phyloP scores from a whole-genome alignment of 2,329 filamentous ascomycete species.

The Acephala macrosclerotiorum region DNA sequence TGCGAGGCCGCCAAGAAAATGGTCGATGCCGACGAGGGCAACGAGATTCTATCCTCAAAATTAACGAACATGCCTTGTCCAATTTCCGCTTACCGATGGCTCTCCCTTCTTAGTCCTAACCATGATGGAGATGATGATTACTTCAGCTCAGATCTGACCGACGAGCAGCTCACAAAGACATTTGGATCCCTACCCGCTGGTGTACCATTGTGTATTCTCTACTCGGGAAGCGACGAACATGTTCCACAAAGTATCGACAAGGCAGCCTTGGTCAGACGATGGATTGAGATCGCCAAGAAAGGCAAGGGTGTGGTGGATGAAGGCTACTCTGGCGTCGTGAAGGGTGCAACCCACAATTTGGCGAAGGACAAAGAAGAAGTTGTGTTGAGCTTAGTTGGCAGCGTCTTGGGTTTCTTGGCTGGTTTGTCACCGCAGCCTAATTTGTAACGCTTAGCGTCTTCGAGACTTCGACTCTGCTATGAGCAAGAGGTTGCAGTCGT shows the following conservation, averaged over 20 bases:
- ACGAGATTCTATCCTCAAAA: slow-evolving; percentile 52
- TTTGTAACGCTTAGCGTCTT: slow-evolving; percentile 8
- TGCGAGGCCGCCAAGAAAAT: slow-evolving; percentile 50
- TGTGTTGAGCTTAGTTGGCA: slow-evolving; percentile 55
- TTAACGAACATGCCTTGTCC: slow-evolving; percentile 47
- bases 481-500: no score
- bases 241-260: slow-evolving; percentile 57
- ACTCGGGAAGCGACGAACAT: slow-evolving; percentile 58
- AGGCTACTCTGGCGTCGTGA: slow-evolving; percentile 54
- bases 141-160: slow-evolving; percentile 68
- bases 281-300: slow-evolving; percentile 52
- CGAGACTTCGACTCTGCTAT: neutral
- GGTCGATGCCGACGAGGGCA: slow-evolving; percentile 50
- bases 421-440: slow-evolving; percentile 23
- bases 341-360: slow-evolving; percentile 58
- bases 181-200: slow-evolving; percentile 60
- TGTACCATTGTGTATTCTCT: slow-evolving; percentile 56
- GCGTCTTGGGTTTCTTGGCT: slow-evolving; percentile 58
- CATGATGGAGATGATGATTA: slow-evolving; percentile 69
- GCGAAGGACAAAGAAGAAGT: slow-evolving; percentile 54
- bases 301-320: slow-evolving; percentile 56
- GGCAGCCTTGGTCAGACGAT: slow-evolving; percentile 54
- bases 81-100: slow-evolving; percentile 63
- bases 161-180: slow-evolving; percentile 56
- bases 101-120: slow-evolving; percentile 63